phyloP scores from a whole-genome alignment of 2,329 filamentous ascomycete species.

The Trichoderma brevicompactum region DNA sequence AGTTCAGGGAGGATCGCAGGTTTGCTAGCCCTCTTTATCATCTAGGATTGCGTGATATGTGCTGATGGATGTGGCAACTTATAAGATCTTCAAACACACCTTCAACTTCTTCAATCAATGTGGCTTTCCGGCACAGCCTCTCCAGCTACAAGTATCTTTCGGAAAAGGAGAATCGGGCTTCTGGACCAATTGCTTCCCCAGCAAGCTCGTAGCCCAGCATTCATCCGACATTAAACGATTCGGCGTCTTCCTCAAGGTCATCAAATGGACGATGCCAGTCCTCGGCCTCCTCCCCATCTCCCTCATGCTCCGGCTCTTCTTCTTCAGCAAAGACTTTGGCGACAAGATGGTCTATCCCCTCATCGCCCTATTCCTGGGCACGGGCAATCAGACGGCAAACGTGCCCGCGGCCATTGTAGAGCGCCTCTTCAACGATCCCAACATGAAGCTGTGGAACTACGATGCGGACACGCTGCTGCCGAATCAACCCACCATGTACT shows the following conservation, averaged over 20 bases:
- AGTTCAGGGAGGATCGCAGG: constrained; percentile 61
- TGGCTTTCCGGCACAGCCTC: constrained; percentile 59
- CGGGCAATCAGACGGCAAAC: constrained; percentile 74
- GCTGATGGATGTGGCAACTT: not conserved
- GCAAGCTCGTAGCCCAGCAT: constrained; percentile 59
- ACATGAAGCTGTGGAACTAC: constrained; percentile 64
- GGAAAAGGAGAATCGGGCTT: constrained; percentile 62
- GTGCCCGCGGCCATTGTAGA: constrained; percentile 71
- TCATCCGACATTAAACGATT: constrained; percentile 62
- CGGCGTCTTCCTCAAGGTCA: constrained; percentile 58
- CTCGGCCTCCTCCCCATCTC: constrained; percentile 67
- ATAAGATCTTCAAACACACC: constrained; percentile 67
- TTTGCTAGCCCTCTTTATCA: constrained; percentile 25
- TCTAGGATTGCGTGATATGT: not conserved
- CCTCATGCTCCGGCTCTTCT: constrained; percentile 67
- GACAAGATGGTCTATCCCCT: constrained; percentile 73
- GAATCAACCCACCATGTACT: constrained; percentile 68
- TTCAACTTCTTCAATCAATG: constrained; percentile 66
- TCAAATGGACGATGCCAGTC: constrained; percentile 63
- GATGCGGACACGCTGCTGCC: constrained; percentile 58
- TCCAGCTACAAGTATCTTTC: constrained; percentile 66
- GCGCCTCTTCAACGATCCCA: constrained; percentile 60
- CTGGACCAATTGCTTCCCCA: constrained; percentile 70
- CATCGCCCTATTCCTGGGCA: constrained; percentile 74
- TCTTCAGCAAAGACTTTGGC: constrained; percentile 71